These are phyloP conservation scores for Podila minutissima DNA, from an alignment of 192 early-diverging fungal species.

Conservation along the genomic window DNA sequence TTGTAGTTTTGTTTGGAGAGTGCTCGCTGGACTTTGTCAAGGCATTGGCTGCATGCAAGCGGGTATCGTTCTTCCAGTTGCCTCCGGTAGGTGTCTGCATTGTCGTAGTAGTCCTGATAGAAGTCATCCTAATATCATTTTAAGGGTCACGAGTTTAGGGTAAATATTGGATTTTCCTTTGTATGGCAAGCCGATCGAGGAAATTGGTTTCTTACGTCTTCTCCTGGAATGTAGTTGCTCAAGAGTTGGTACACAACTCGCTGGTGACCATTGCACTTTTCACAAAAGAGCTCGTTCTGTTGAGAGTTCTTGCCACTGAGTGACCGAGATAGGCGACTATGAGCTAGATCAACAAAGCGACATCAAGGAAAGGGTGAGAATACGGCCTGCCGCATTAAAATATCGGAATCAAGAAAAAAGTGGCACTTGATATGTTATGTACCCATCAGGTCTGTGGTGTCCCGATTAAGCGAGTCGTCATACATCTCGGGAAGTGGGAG, in stretches of 20 bases:
- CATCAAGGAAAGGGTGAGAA: not conserved
- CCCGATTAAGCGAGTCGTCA: constrained; percentile 31
- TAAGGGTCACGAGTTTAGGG: not conserved
- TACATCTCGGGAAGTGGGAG: constrained; percentile 47
- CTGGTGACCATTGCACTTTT: constrained; percentile 40
- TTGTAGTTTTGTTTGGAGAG: constrained; percentile 24
- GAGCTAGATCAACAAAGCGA: constrained; percentile 5
- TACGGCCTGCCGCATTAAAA: not conserved
- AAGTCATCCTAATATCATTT: constrained; percentile 26
- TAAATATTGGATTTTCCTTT: not conserved
- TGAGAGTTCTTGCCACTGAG: not conserved
- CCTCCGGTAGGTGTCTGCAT: constrained; percentile 24
- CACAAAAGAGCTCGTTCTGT: constrained; percentile 34
- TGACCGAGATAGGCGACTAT: constrained; percentile 8
- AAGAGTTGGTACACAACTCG: constrained; percentile 40
- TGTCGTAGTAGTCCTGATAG: constrained; percentile 27
- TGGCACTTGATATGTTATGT: not conserved
- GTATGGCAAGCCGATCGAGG: no score
- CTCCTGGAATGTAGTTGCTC: constrained; percentile 49
- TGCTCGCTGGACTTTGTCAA: constrained; percentile 32
- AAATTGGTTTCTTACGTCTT: constrained; percentile 21
- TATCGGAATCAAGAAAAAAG: not conserved
- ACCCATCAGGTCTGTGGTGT: constrained; percentile 21
- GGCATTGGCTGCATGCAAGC: constrained; percentile 22
- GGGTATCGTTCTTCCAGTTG: constrained; percentile 45